These are phyloP conservation scores for Sinapis alba DNA, from an alignment of 441 rosid species.

Conservation along the genomic window DNA sequence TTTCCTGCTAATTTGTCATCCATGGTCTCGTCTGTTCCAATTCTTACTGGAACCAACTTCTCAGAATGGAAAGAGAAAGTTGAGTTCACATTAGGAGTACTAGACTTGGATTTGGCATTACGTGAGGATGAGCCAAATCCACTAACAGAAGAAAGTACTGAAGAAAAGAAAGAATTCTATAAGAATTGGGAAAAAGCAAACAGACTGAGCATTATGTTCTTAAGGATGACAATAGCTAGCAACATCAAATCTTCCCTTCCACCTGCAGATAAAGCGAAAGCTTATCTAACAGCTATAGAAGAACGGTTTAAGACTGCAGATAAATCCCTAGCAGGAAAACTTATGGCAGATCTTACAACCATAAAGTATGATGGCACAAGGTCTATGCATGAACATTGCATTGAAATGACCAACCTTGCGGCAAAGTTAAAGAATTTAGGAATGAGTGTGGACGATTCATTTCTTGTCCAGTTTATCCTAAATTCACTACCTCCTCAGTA, in stretches of 20 bases:
- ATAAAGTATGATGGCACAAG: too few species aligned
- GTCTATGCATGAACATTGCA: too few species aligned
- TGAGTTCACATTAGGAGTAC: neutral
- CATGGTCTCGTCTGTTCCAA: neutral
- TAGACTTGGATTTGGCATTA: neutral
- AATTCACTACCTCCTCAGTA: neutral
- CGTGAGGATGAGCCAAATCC: neutral
- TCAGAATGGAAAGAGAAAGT: neutral
- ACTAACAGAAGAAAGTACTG: neutral
- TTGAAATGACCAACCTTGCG: too few species aligned
- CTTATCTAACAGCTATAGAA: neutral
- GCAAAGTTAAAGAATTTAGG: too few species aligned
- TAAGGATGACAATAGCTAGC: neutral
- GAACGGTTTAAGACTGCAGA: too few species aligned
- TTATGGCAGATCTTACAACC: too few species aligned
- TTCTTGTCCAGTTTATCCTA: too few species aligned
- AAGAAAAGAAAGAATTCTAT: neutral
- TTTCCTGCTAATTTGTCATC: neutral
- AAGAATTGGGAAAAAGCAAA: neutral
- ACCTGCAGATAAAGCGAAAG: neutral
- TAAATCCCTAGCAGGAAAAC: too few species aligned
- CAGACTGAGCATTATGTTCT: neutral
- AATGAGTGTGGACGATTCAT: too few species aligned
- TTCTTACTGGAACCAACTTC: neutral
- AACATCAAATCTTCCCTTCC: neutral